Base-by-base conservation (phyloP, 225 moss, liverwort and hornwort species). In the Sphagnum contortum region DNA sequence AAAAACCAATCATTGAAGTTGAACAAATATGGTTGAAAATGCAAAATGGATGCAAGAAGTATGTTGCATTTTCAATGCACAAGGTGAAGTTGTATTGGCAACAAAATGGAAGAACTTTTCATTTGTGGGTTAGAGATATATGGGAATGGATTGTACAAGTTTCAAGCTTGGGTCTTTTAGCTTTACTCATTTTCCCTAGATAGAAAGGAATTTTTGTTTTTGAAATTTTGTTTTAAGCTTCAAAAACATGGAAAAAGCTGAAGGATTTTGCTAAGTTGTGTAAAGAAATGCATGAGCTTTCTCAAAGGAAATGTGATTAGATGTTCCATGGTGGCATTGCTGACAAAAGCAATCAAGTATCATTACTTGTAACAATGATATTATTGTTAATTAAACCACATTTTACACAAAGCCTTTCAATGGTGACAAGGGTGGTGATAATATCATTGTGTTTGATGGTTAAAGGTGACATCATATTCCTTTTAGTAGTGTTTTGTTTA, bases 301-400 rank as follows among this genome's bases (percentile, higher is more conserved):
- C 75, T 14, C 11, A 12, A 57, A 66, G 46, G 5, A 80, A 75
- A 60, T 72, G 53, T 52, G 64, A 49, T 65, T 64, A 50, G 79
- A 77, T 67, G 49, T 74, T 9, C 76, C 72, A 57, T 86, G 81
- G 85, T 72, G 74, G 68, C 75, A 72, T 86, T 63, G 66, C 79
- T 82, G 85, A 86, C 82, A 82, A 71, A 50, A 86, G 79, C 70
- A 74, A 76, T 75, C 79, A 86, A 79, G 85, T 86, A 86, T 64
- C 64, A 63, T 61, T 6, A 13, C 71, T 60, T 47, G 55, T 61
- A 29, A 29, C 29, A 66, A 65, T 1, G 1, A 29, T 29, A 60
- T 70, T 69, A 68, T 70, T 76, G 9, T 66, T 49, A 50, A 48
- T 12, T 45, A 6, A 74, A n/a, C 62, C 68, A 45, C 11, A 44